Conservation (phyloP, 345 rosid species). For the Eucalyptus dawsonii region DNA sequence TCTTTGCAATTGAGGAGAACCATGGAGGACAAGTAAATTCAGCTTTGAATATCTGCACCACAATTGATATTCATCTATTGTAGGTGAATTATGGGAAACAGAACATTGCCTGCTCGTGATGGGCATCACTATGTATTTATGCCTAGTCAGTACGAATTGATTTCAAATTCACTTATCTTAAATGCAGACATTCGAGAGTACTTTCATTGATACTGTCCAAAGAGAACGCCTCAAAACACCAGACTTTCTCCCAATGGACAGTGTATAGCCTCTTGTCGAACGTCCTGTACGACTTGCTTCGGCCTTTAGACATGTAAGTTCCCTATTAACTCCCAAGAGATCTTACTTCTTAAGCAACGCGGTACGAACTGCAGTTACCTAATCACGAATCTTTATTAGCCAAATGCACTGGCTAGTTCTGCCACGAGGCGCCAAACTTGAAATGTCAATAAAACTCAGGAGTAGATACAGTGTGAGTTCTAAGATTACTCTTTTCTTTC, state of each 20-base stretch:
- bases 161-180: background rate
- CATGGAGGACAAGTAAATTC: constrained; percentile 80
- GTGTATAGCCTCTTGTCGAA: background rate
- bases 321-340: background rate
- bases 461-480: background rate
- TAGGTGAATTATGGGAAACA: background rate
- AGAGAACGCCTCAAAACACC: background rate
- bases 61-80: background rate
- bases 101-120: background rate
- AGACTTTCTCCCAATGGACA: background rate
- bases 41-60: constrained; percentile 56
- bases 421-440: background rate
- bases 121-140: background rate
- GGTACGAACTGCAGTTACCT: background rate
- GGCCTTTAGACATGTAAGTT: background rate
- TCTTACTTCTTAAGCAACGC: background rate
- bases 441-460: background rate
- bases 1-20: constrained; percentile 84
- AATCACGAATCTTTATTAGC: background rate
- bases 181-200: background rate
- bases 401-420: background rate
- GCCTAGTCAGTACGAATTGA: background rate
- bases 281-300: background rate
- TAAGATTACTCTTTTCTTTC: background rate
- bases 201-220: background rate